phyloP scores from a whole-genome alignment of 805 yeast species.

The Ogataea methylovora region DNA sequence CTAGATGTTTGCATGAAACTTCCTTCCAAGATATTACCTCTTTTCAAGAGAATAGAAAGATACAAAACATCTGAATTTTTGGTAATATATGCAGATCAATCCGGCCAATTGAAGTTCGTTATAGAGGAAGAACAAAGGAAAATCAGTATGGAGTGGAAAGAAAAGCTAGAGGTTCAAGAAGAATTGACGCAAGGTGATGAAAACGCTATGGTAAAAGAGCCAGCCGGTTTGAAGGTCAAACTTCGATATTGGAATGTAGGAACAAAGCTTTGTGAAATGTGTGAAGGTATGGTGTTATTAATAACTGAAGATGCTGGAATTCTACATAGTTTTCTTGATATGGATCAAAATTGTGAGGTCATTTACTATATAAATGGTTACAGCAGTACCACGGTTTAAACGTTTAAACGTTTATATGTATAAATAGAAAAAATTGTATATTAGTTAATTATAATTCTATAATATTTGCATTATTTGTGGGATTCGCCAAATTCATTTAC shows the following conservation, averaged over 20 bases:
- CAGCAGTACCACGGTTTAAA: slow-evolving; percentile 7
- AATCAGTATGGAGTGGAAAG: slow-evolving; percentile 55
- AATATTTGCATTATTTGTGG: slow-evolving; percentile 8
- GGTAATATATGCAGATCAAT: slow-evolving; percentile 39
- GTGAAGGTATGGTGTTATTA: slow-evolving; percentile 54
- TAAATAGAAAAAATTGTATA: not conserved
- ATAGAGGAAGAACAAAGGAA: slow-evolving; percentile 48
- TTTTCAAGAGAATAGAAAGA: slow-evolving; percentile 59
- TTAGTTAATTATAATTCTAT: not conserved
- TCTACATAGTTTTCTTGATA: slow-evolving; percentile 60
- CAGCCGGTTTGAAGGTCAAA: slow-evolving; percentile 41
- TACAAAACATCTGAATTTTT: slow-evolving; percentile 47
- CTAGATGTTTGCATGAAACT: slow-evolving; percentile 50
- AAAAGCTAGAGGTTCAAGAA: slow-evolving; percentile 36
- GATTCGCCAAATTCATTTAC: slow-evolving; percentile 51
- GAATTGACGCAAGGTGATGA: slow-evolving; percentile 13
- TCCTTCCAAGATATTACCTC: slow-evolving; percentile 39
- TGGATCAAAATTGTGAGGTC: slow-evolving; percentile 56
- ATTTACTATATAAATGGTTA: slow-evolving; percentile 48
- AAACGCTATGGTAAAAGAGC: slow-evolving; percentile 8
- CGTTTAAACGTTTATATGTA: not conserved
- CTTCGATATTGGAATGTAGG: slow-evolving; percentile 66
- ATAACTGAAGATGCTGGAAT: slow-evolving; percentile 53
- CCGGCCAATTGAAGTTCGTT: slow-evolving; percentile 44
- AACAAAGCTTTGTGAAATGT: slow-evolving; percentile 48